Evolutionary conservation across 176 grass and related monocot species (phyloP).

Genomic region (Eragrostis nindensis): DNA sequence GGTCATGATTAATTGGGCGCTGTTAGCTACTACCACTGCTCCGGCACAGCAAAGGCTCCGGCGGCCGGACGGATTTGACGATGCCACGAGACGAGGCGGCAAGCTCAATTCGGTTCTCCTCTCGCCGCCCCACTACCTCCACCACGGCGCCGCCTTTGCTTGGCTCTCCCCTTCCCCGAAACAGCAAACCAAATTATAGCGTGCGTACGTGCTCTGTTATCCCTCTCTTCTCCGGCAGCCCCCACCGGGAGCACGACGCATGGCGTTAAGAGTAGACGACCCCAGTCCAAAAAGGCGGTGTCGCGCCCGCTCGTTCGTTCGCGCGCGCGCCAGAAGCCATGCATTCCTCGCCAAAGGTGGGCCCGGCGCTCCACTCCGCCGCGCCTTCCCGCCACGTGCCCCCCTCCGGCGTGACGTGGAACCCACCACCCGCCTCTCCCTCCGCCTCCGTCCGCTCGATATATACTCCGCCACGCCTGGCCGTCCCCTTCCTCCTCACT

Average conservation of each 20-base stretch:
- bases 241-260: not conserved
- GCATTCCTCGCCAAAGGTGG: not conserved
- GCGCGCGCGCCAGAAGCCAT: slow-evolving; percentile 30
- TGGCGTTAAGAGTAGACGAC: not conserved
- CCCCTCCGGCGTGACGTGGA: slow-evolving; percentile 61
- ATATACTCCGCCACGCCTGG: slow-evolving; percentile 39
- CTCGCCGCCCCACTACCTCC: not conserved
- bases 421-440: not conserved
- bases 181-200: not conserved
- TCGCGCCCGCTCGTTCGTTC: not conserved
- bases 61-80: not conserved
- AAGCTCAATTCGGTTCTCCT: not conserved
- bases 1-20: not conserved
- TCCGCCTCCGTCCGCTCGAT: not conserved
- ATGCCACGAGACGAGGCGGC: not conserved
- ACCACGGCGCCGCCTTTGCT: not conserved
- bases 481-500: slow-evolving; percentile 18
- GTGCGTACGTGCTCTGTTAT: too few relatives aligned
- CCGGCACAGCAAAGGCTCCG: not conserved
- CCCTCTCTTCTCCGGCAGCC: too few relatives aligned
- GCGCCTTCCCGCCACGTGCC: slow-evolving; percentile 62
- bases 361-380: slow-evolving; percentile 33
- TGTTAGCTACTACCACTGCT: too few relatives aligned
- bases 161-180: not conserved
- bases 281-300: slow-evolving; percentile 18